These are phyloP conservation scores for Talaromyces sp. DNA, from an alignment of 2,329 filamentous ascomycete species.

Conservation along the genomic window DNA sequence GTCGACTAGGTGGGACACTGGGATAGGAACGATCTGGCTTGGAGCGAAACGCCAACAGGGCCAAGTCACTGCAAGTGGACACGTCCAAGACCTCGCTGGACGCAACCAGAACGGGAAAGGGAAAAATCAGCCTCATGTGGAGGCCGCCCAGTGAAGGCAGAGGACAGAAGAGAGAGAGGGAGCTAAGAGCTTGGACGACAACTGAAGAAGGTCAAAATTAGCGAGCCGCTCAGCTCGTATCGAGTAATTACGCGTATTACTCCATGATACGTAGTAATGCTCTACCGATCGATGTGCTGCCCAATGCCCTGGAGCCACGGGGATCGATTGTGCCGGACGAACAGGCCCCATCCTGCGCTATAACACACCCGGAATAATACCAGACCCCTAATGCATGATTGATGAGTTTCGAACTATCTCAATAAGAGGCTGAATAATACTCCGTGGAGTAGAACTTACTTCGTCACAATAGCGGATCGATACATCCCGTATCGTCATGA, in stretches of 20 bases:
- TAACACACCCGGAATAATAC: background rate
- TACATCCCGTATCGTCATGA: background rate
- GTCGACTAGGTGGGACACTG: background rate
- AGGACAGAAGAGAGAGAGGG: background rate
- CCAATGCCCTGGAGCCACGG: background rate
- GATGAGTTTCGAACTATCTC: too few species aligned
- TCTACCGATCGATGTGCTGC: background rate
- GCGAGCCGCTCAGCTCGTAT: constrained; percentile 14
- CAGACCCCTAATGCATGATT: background rate
- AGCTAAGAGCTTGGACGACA: background rate
- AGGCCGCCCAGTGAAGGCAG: too few species aligned
- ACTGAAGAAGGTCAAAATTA: constrained; percentile 17
- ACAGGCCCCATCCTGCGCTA: background rate
- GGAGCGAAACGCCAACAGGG: background rate
- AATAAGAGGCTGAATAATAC: background rate
- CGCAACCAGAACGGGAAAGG: constrained; percentile 1
- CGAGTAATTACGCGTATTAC: background rate
- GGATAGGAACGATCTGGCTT: background rate
- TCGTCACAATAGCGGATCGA: background rate
- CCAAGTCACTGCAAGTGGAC: background rate
- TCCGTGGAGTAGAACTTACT: too few species aligned
- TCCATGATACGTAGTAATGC: background rate
- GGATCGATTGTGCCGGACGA: background rate
- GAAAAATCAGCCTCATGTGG: constrained; percentile 7
- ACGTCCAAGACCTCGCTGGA: constrained; percentile 1